Evolutionary conservation across 2,329 filamentous ascomycete species (phyloP).

Genomic region (Bipolaris victoriae): DNA sequence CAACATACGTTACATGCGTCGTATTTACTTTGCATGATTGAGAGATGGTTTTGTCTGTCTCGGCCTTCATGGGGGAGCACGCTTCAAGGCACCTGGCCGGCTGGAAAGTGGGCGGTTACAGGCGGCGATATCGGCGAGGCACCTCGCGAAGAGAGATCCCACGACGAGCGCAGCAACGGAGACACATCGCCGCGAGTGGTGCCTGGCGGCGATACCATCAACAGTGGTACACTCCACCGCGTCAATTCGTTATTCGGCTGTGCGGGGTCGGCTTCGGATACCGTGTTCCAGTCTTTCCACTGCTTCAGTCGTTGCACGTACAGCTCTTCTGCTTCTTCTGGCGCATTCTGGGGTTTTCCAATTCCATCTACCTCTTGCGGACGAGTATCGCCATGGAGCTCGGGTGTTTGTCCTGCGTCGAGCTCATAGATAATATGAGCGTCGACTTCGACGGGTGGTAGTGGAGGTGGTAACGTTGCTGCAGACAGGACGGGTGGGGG

Average conservation of each 20-base stretch:
- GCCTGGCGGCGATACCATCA: slow-evolving; percentile 12
- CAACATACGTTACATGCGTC: no score
- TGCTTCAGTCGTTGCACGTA: slow-evolving; percentile 15
- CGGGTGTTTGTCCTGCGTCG: slow-evolving; percentile 27
- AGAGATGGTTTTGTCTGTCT: background rate
- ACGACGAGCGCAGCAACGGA: slow-evolving; percentile 15
- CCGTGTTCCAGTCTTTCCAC: slow-evolving; percentile 18
- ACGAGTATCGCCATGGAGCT: slow-evolving; percentile 25
- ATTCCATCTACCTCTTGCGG: slow-evolving; percentile 25
- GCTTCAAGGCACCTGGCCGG: background rate
- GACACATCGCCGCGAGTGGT: slow-evolving; percentile 13
- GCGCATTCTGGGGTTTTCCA: background rate
- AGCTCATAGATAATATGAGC: slow-evolving; percentile 30
- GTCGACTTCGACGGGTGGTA: slow-evolving; percentile 31
- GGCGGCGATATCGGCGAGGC: slow-evolving; percentile 16
- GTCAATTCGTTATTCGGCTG: background rate
- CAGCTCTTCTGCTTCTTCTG: slow-evolving; percentile 16
- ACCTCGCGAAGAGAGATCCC: slow-evolving; percentile 1
- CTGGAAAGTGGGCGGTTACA: slow-evolving; percentile 15
- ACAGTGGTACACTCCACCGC: slow-evolving; percentile 3
- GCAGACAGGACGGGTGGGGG: background rate
- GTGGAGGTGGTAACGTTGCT: background rate
- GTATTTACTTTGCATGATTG: no score
- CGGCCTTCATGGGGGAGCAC: background rate
- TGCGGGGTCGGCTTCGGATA: slow-evolving; percentile 1